Evolutionary conservation across 2,329 filamentous ascomycete species (phyloP).

Genomic region (Alternaria alternata): DNA sequence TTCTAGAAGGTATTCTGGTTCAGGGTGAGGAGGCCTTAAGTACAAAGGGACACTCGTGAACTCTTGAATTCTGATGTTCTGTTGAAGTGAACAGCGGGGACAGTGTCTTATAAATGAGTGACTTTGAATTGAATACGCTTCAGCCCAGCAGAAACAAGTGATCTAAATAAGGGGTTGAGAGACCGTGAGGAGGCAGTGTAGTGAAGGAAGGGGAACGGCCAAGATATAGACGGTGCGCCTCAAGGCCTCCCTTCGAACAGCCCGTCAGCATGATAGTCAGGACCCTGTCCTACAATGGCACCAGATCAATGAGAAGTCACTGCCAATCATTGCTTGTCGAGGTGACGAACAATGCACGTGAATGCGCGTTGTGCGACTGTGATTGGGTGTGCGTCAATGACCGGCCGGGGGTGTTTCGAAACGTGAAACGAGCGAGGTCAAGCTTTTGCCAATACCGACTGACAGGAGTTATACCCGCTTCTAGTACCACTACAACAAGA

Average conservation of each 20-base stretch:
- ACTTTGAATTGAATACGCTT: constrained; percentile 17
- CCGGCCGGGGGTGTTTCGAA: constrained; percentile 30
- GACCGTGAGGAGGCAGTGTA: constrained; percentile 24
- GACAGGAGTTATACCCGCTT: constrained; percentile 8
- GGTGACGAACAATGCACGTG: constrained; percentile 18
- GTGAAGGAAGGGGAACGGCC: constrained; percentile 11
- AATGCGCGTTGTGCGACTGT: constrained; percentile 8
- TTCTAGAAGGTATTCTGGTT: background rate
- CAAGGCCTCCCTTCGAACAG: constrained; percentile 12
- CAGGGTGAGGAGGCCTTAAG: background rate
- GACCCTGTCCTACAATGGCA: constrained; percentile 1
- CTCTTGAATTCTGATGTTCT: background rate
- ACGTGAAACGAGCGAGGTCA: constrained; percentile 32
- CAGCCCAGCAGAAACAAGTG: constrained; percentile 22
- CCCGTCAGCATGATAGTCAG: constrained; percentile 4
- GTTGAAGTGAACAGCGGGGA: background rate
- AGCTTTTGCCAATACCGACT: constrained; percentile 32
- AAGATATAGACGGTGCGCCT: constrained; percentile 21
- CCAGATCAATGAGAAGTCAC: constrained; percentile 1
- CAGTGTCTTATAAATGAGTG: constrained; percentile 14
- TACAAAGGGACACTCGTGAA: background rate
- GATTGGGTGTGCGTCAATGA: constrained; percentile 25
- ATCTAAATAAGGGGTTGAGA: constrained; percentile 20
- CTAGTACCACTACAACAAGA: constrained; percentile 1
- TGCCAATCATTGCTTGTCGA: constrained; percentile 22